phyloP scores from a whole-genome alignment of 78 protist species.

The Dictyostelium intermedium region DNA sequence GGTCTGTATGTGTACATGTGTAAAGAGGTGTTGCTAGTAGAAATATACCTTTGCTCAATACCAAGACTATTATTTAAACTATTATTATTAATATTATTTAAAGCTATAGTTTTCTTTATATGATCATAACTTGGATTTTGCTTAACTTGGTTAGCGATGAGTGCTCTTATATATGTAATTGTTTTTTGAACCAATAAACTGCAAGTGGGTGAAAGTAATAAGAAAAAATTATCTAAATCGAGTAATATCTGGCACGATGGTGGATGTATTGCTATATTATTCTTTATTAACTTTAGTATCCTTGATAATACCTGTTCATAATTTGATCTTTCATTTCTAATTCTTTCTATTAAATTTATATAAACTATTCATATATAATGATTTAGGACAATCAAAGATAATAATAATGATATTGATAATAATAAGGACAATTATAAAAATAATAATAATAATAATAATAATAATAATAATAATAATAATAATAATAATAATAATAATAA shows the following conservation, averaged over 20 bases:
- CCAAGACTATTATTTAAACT: neutral
- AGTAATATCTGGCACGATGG: slow-evolving; percentile 29
- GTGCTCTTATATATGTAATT: slow-evolving; percentile 60
- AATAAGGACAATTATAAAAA: too few relatives aligned
- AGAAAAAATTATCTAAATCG: slow-evolving; percentile 41
- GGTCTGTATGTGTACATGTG: too few relatives aligned
- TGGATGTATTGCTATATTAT: slow-evolving; percentile 73
- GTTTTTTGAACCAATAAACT: slow-evolving; percentile 16
- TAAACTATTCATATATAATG: too few relatives aligned
- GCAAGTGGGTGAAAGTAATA: neutral
- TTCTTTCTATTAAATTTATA: slow-evolving; percentile 70
- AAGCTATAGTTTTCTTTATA: neutral
- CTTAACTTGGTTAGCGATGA: slow-evolving; percentile 47
- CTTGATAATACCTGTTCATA: slow-evolving; percentile 60
- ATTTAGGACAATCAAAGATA: too few relatives aligned
- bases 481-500: too few relatives aligned
- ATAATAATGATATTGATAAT: too few relatives aligned
- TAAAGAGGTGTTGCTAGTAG: too few relatives aligned
- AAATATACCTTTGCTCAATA: neutral
- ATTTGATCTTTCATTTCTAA: slow-evolving; percentile 59
- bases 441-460: too few relatives aligned
- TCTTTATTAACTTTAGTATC: slow-evolving; percentile 49
- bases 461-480: too few relatives aligned
- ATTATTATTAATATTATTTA: neutral
- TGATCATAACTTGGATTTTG: slow-evolving; percentile 33